Base-by-base conservation (phyloP, 108 stramenopile species). In the Thalassiosira profunda region DNA sequence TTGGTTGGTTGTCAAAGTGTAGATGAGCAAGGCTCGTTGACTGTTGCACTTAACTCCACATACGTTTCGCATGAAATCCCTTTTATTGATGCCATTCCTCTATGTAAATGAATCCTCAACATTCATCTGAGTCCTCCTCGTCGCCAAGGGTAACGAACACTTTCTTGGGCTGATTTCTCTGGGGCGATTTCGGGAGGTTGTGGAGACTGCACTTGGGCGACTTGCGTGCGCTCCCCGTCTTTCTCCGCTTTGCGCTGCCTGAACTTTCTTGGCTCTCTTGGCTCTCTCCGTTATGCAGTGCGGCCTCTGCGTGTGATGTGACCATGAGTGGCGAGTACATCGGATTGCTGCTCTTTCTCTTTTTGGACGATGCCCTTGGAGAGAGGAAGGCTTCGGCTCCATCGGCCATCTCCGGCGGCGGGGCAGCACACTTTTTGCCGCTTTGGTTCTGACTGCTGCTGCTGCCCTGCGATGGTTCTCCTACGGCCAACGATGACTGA, bases 131-230 rank as follows among this genome's bases (percentile, higher is more conserved):
- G n/a, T n/a, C n/a, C n/a, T n/a, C n/a, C n/a, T n/a, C n/a, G n/a
- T 52, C 51, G 34, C 33, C 51, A 31, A 52, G 33, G 29, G 24
- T 31, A 31, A 52, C 33, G 18, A 52, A 52, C 15, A 52, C 51
- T 30, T 52, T 52, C 9, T 52, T 52, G 51, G 51, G n/a, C n/a
- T n/a, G 51, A n/a, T 52, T 31, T 31, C 33, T 52, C 51, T 52
- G 29, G 11, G 51, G 51, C 29, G 51, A 52, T 31, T 31, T 52
- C 12, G 51, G 51, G 4, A 52, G 21, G 33, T 31, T 52, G 15
- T 52, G 51, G 34, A 52, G 51, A n/a, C n/a, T n/a, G n/a, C n/a
- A n/a, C 17, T 20, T 52, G 51, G 51, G 51, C 18, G 51, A 52
- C 6, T 52, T 52, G 51, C 51, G 34, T 17, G 34, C 33, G 17